Percentiles rank a stretch among this genome's conserved stretches.
phyloP scores from a whole-genome alignment of 495 filamentous ascomycete species.

The Massariosphaeria phaeospora region DNA sequence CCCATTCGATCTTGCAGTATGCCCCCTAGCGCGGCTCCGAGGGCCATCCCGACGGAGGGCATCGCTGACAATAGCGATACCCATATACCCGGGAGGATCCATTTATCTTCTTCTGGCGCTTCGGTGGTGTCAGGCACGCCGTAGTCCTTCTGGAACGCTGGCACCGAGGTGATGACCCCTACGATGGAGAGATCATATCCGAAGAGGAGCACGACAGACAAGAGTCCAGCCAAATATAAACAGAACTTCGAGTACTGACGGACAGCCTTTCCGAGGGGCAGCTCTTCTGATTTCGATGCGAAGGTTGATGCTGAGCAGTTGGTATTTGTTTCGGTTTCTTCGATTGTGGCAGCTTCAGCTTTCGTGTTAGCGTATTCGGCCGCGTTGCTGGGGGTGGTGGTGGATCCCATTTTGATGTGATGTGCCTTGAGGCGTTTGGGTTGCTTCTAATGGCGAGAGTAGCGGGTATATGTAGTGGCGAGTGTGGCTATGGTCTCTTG shows the following conservation, averaged over 20 bases:
- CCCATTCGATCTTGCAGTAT: conserved; percentile 10
- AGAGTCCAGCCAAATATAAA: background rate
- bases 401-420: too few species aligned
- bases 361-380: too few species aligned
- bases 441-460: too few species aligned
- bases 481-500: too few species aligned
- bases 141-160: conserved; percentile 4
- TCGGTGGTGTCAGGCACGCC: background rate
- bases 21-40: conserved; percentile 1
- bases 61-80: conserved; percentile 10
- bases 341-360: too few species aligned
- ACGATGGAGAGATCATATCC: conserved; percentile 8
- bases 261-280: conserved; percentile 5
- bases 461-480: too few species aligned
- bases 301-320: too few species aligned
- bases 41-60: conserved; percentile 3
- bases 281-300: too few species aligned
- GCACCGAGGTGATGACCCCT: background rate
- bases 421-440: too few species aligned
- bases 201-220: background rate
- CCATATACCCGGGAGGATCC: conserved; percentile 15
- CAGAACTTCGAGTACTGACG: conserved; percentile 2
- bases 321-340: too few species aligned
- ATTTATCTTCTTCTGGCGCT: conserved; percentile 4
- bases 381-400: too few species aligned